These are phyloP conservation scores for Mycena galopus DNA, from an alignment of 768 basidiomycete species.

Conservation along the genomic window DNA sequence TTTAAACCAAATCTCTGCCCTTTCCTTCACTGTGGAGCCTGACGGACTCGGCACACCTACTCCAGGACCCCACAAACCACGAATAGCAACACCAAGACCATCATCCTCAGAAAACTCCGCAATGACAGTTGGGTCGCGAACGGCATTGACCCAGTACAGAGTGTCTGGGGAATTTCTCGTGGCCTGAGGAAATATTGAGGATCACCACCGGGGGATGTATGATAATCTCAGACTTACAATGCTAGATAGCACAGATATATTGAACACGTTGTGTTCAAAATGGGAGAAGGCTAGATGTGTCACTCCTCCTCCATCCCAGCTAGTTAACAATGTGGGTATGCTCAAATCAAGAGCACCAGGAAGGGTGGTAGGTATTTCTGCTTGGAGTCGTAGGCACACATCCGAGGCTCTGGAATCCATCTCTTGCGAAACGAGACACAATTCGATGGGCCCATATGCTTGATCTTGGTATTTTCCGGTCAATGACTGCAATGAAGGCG, in stretches of 20 bases:
- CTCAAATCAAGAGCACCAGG: conserved; percentile 37
- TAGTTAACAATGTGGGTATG: conserved; percentile 41
- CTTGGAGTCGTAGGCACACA: conserved; percentile 33
- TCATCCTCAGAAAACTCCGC: conserved; percentile 36
- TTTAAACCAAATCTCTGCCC: conserved; percentile 45
- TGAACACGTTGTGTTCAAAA: conserved; percentile 43
- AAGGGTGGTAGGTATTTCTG: conserved; percentile 37
- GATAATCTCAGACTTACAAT: conserved; percentile 24
- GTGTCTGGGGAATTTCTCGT: conserved; percentile 36
- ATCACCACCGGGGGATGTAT: not conserved
- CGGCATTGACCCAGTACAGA: conserved; percentile 37
- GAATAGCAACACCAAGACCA: conserved; percentile 35
- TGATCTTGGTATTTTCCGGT: conserved; percentile 28
- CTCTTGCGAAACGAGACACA: conserved; percentile 24
- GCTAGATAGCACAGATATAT: conserved; percentile 33
- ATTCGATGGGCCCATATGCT: conserved; percentile 27
- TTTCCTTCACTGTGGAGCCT: conserved; percentile 37
- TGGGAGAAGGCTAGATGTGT: conserved; percentile 42
- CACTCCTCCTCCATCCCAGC: conserved; percentile 35
- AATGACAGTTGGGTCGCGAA: conserved; percentile 11
- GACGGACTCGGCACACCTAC: conserved; percentile 28
- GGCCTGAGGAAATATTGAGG: conserved; percentile 13
- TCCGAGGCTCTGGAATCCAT: conserved; percentile 10
- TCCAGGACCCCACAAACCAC: conserved; percentile 42
- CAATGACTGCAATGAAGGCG: conserved; percentile 13